Evolutionary conservation across 495 filamentous ascomycete genomes (phyloP).

Genomic region (Symbiotaphrina buchneri): DNA sequence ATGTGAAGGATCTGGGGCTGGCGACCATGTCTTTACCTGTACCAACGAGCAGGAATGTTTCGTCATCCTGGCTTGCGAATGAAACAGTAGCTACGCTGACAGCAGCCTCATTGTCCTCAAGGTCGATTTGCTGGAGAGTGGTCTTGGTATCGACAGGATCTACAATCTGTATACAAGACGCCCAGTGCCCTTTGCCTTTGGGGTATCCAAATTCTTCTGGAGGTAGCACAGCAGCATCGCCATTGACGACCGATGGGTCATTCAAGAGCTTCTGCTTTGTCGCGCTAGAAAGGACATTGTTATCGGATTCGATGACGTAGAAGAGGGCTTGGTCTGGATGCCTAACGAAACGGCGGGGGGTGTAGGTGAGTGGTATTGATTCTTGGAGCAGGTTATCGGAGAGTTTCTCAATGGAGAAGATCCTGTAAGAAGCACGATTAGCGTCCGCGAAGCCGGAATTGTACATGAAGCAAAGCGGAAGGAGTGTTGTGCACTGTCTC

Average conservation of each 20-base stretch:
- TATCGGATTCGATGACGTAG: constrained; percentile 86
- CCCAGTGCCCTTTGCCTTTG: constrained; percentile 66
- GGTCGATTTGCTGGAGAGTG: constrained; percentile 51
- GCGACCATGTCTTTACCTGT: constrained; percentile 77
- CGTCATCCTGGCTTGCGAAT: constrained; percentile 72
- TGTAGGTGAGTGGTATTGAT: constrained; percentile 72
- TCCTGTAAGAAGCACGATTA: constrained; percentile 26
- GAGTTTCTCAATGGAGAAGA: constrained; percentile 75
- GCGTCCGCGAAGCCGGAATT: neutral
- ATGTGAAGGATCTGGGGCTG: constrained; percentile 46
- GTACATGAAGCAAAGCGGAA: neutral
- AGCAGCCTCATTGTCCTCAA: constrained; percentile 80
- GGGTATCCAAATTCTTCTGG: constrained; percentile 83
- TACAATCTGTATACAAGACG: constrained; percentile 77
- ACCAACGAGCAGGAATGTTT: constrained; percentile 78
- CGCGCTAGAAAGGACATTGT: constrained; percentile 60
- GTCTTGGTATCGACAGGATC: constrained; percentile 58
- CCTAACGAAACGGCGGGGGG: constrained; percentile 65
- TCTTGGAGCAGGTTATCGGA: constrained; percentile 74
- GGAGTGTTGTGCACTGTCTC: constrained; percentile 14
- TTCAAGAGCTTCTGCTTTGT: constrained; percentile 46
- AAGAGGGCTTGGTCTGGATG: constrained; percentile 77
- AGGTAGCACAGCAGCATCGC: constrained; percentile 42
- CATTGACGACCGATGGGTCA: constrained; percentile 41
- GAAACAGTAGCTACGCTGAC: constrained; percentile 65